Conservation (phyloP, 2,329 filamentous ascomycete species). For the Cryphonectria nitschkei region DNA sequence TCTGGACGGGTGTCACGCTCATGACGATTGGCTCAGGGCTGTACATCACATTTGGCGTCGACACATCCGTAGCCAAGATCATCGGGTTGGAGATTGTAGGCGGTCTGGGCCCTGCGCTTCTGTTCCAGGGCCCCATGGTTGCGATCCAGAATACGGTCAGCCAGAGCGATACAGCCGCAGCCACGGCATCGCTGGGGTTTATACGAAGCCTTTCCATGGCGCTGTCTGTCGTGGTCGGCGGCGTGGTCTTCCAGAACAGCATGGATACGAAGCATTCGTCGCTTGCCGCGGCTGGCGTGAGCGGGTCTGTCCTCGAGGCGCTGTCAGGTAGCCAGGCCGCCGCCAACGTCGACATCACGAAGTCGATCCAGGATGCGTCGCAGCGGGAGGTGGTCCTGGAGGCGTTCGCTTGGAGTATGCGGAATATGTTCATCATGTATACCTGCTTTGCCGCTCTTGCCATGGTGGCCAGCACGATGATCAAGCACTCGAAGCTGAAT, state of each 20-base stretch:
- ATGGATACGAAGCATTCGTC: conserved; percentile 30
- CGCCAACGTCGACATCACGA: conserved; percentile 49
- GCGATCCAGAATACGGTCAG: conserved; percentile 63
- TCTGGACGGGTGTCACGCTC: conserved; percentile 53
- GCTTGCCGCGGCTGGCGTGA: conserved; percentile 30
- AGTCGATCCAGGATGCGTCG: conserved; percentile 40
- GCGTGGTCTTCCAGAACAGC: conserved; percentile 32
- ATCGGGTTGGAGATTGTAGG: neutral
- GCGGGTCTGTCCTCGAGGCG: conserved; percentile 36
- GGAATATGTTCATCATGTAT: conserved; percentile 54
- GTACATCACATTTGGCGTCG: conserved; percentile 49
- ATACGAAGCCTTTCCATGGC: conserved; percentile 56
- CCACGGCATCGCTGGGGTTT: conserved; percentile 63
- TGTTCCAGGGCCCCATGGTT: conserved; percentile 52
- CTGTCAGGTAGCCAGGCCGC: conserved; percentile 48
- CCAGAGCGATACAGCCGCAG: conserved; percentile 59
- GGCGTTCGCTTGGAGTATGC: conserved; percentile 52
- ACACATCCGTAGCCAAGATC: conserved; percentile 1
- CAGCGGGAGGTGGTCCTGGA: conserved; percentile 46
- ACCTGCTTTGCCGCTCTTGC: conserved; percentile 46
- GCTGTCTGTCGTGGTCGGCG: conserved; percentile 59
- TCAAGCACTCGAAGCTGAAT: conserved; percentile 48
- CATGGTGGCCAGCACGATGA: conserved; percentile 47
- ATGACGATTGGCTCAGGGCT: conserved; percentile 61
- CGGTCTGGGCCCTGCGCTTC: conserved; percentile 5